A percentile compares a stretch with the other conserved stretches of the same genome.
phyloP scores from a whole-genome alignment of 768 basidiomycete species.

The Mycena sanguinolenta region DNA sequence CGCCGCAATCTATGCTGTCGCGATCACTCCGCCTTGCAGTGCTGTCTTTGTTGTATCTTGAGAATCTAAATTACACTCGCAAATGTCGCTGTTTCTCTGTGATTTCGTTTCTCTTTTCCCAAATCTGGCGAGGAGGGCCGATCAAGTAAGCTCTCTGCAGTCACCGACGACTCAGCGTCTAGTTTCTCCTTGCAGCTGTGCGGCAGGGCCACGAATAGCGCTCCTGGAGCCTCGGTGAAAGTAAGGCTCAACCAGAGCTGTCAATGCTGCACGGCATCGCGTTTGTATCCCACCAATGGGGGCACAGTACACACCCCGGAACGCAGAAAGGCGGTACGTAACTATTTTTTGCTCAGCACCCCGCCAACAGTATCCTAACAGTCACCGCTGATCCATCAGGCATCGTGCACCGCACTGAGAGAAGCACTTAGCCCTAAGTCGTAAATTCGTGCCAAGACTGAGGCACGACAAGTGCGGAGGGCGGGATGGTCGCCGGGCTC shows the following conservation, averaged over 20 bases:
- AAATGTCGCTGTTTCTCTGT: not conserved
- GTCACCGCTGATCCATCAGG: constrained; percentile 34
- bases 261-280: too few species aligned
- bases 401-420: constrained; percentile 35
- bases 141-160: constrained; percentile 19
- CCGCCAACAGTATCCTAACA: constrained; percentile 1
- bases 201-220: constrained; percentile 23
- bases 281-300: constrained; percentile 26
- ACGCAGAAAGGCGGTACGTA: constrained; percentile 7
- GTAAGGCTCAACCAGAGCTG: not conserved
- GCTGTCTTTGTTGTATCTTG: not conserved
- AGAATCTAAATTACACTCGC: too few species aligned
- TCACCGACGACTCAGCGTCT: not conserved
- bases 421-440: constrained; percentile 13
- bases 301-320: constrained; percentile 23
- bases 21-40: constrained; percentile 19
- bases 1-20: constrained; percentile 24
- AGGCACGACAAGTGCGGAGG: constrained; percentile 28
- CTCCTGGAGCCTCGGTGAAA: not conserved
- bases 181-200: constrained; percentile 31
- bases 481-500: constrained; percentile 14
- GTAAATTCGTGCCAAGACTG: constrained; percentile 17
- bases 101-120: not conserved
- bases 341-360: not conserved
- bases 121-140: not conserved